phyloP scores from a whole-genome alignment of 1,284 basidiomycete species.

The Ceratobasidium sp. region DNA sequence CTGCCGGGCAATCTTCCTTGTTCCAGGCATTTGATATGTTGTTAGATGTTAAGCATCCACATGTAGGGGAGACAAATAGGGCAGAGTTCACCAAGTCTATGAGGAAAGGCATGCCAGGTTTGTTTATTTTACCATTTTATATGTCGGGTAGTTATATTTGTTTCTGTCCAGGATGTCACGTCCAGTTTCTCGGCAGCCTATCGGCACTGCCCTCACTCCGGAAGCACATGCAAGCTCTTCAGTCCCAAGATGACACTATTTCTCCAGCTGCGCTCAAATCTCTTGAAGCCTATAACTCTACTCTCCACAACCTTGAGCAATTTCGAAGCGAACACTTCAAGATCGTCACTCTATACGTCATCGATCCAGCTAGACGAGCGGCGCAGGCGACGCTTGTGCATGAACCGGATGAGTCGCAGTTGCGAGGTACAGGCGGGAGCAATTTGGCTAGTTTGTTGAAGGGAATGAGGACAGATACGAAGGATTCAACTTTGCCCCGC shows the following conservation, averaged over 20 bases:
- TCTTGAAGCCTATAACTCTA: constrained; percentile 8
- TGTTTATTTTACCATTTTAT: neutral
- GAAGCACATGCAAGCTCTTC: constrained; percentile 1
- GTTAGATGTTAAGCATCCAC: constrained; percentile 8
- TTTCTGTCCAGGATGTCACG: constrained; percentile 8
- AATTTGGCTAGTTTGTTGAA: constrained; percentile 14
- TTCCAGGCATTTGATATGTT: constrained; percentile 30
- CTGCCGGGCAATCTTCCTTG: constrained; percentile 26
- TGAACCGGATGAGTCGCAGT: constrained; percentile 6
- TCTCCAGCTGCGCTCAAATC: neutral
- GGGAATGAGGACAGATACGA: constrained; percentile 32
- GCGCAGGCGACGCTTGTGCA: neutral
- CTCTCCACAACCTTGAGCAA: constrained; percentile 3
- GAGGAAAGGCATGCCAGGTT: constrained; percentile 34
- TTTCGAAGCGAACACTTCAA: constrained; percentile 32
- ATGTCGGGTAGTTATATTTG: neutral
- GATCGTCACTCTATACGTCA: constrained; percentile 28
- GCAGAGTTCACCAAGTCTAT: constrained; percentile 7
- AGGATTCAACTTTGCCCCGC: neutral
- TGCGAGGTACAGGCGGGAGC: constrained; percentile 27
- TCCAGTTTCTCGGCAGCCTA: constrained; percentile 13
- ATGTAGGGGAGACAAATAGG: neutral
- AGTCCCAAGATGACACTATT: constrained; percentile 9
- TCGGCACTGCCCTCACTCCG: constrained; percentile 18
- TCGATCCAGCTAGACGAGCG: constrained; percentile 22